Evolutionary conservation across 202 grass and related monocot genomes (phyloP).

Genomic region (Panicum hallii): DNA sequence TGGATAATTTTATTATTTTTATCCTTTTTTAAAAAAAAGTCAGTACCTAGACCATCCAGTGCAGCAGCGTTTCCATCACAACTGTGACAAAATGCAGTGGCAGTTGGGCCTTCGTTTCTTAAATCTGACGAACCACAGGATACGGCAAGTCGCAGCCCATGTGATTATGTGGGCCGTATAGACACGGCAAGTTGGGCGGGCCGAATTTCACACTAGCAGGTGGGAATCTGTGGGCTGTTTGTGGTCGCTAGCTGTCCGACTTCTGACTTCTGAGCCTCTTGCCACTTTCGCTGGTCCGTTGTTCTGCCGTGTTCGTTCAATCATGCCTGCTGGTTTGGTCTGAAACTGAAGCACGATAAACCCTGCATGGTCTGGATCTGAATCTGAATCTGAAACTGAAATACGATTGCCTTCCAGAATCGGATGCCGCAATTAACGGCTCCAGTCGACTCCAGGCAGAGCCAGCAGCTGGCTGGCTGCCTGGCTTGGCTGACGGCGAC

Average conservation of each 20-base stretch:
- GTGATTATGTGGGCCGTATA: background rate
- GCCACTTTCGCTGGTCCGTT: too few relatives aligned
- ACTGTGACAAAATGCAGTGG: slow-evolving; percentile 1
- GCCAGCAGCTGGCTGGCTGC: background rate
- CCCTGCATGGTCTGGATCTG: background rate
- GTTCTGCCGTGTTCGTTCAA: too few relatives aligned
- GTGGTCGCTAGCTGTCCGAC: too few relatives aligned
- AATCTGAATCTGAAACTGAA: background rate
- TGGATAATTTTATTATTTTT: too few relatives aligned
- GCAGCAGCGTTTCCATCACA: background rate
- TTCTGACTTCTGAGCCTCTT: too few relatives aligned
- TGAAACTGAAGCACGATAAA: background rate
- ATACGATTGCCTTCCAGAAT: background rate
- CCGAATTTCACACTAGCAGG: background rate
- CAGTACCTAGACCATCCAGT: too few relatives aligned
- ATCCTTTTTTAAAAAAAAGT: too few relatives aligned
- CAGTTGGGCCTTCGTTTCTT: slow-evolving; percentile 20
- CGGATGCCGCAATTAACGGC: background rate
- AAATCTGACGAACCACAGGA: background rate
- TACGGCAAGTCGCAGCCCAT: background rate
- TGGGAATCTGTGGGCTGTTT: background rate
- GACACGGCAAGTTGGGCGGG: background rate
- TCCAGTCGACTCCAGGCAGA: background rate
- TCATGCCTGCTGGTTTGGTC: too few relatives aligned
- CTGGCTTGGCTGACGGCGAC: background rate